Evolutionary conservation across 768 basidiomycete species (phyloP).

Genomic region (Lactarius sanguifluus): DNA sequence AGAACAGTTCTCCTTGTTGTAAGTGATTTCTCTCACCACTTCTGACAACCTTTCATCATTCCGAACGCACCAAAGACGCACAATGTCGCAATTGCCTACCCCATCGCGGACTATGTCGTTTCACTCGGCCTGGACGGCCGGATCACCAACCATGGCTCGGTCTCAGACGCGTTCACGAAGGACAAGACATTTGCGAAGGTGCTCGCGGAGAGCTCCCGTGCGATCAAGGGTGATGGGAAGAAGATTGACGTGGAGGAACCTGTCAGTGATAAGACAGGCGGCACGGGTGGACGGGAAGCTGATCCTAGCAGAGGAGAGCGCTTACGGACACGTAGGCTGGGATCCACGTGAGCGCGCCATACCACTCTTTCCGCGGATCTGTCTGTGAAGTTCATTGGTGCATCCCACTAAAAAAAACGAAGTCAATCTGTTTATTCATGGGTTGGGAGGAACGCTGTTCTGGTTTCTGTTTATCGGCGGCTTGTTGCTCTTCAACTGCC

Average conservation of each 20-base stretch:
- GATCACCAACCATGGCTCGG: constrained; percentile 49
- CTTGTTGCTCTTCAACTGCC: constrained; percentile 32
- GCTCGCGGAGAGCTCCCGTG: constrained; percentile 30
- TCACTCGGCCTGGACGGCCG: constrained; percentile 55
- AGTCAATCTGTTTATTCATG: constrained; percentile 37
- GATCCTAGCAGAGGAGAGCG: constrained; percentile 64
- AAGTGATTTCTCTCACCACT: constrained; percentile 26
- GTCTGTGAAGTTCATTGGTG: constrained; percentile 22
- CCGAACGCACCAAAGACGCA: constrained; percentile 41
- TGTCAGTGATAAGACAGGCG: constrained; percentile 15
- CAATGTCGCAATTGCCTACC: constrained; percentile 51
- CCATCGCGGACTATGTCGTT: constrained; percentile 58
- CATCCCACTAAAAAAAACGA: neutral
- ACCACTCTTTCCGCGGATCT: neutral
- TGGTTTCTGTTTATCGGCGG: constrained; percentile 34
- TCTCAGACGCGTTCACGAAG: constrained; percentile 47
- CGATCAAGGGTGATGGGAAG: constrained; percentile 34
- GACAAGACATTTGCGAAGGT: constrained; percentile 39
- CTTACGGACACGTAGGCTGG: constrained; percentile 58
- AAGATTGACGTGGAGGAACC: constrained; percentile 31
- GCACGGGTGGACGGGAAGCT: constrained; percentile 52
- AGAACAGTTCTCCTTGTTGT: constrained; percentile 57
- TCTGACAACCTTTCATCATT: neutral
- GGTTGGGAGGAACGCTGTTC: constrained; percentile 37
- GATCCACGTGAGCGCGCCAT: constrained; percentile 38